Evolutionary conservation across 495 filamentous ascomycete species (phyloP), one percentile per base, ranked within the genome.

Genomic region (Aspergillus conjunctus): DNA sequence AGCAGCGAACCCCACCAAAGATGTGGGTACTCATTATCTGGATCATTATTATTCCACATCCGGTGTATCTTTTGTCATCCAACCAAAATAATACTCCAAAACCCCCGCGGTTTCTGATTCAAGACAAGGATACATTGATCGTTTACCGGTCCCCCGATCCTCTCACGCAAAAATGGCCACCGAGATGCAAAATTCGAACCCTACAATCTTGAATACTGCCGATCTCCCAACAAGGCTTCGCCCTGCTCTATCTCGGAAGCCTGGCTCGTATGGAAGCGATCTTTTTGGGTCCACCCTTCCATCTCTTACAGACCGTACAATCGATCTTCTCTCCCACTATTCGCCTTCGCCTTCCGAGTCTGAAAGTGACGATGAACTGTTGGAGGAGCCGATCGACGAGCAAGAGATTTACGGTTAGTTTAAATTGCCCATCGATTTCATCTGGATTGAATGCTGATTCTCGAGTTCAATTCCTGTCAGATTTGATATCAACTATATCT

Each of bases 331-430:
- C 65, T 75, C 74, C 34, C 63, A 70, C 51, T 65, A 67, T 26
- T 65, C 70, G 63, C 64, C 59, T 30, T 67, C 59, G 26, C 67
- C 62, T 30, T 70, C 69, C 18, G 73, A 77, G 12, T 66, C 72
- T 21, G 82, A 83, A 51, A 81, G 81, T 39, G 85, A 84, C 32
- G 88, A 88, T 52, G 85, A 91, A 48, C 77, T 85, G 17, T 70
- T 77, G 7, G 79, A 86, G 26, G 93, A 97, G 62, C 90, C 87
- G 31, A 94, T 98, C 60, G 94, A 98, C 66, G 91, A 92, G 70
- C 95, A 97, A 69, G 94, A 98, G 73, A 91, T 98, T 22, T 98
- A 92, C 68, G 92, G 92, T 96, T 79, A 64, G 82, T 34, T 48
- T 15, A 26, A 64, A 49, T n/a, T 48, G 52, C 51, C 50, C 30